Evolutionary conservation across 1,284 basidiomycete genomes (phyloP), one percentile per base, ranked within the genome.

Genomic region (Leccinum pachyderme): DNA sequence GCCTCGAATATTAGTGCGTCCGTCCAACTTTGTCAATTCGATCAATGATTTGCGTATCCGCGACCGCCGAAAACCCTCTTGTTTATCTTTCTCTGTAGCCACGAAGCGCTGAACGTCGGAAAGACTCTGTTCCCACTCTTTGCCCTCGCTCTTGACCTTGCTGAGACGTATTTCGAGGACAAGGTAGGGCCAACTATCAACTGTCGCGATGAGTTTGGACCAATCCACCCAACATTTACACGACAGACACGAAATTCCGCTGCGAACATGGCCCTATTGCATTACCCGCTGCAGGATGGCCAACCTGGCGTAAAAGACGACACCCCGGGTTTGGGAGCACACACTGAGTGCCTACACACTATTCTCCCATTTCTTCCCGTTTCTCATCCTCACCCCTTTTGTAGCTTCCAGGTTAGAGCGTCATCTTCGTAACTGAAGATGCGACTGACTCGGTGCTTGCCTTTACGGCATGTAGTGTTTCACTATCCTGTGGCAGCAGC

Each of bases 401-500:
- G 5, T 47, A 85, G 82, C 58, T 86, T 80, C 71, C 83, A 86
- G 77, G 84, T 83, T 39, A 55, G 63, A 50, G 61, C 39, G 37
- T 39, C 37, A 6, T 22, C 37, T 39, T 39, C 18, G 37, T 13
- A 39, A 39, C 9, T 39, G 18, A n/a, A 11, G 18, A 5, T 9
- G 9, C 0, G 5, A 22, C 18, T 39, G 37, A 39, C 18, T 22
- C 18, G 3, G 11, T 22, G 5, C 18, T 18, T n/a, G 35, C n/a
- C 35, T 18, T 82, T 66, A 22, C 0, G 37, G 37, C 11, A 75
- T 90, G 5, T 86, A 68, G 66, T 71, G 89, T 73, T 95, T 95
- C 66, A 95, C 93, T 1, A 87, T 96, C 54, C 78, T 96, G 22
- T 89, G 85, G 85, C 87, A 89, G 73, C 78, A 87, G 58, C 80